Base-by-base conservation (phyloP, 75 land plant genomes). In the Pseudotsuga menziesii region DNA sequence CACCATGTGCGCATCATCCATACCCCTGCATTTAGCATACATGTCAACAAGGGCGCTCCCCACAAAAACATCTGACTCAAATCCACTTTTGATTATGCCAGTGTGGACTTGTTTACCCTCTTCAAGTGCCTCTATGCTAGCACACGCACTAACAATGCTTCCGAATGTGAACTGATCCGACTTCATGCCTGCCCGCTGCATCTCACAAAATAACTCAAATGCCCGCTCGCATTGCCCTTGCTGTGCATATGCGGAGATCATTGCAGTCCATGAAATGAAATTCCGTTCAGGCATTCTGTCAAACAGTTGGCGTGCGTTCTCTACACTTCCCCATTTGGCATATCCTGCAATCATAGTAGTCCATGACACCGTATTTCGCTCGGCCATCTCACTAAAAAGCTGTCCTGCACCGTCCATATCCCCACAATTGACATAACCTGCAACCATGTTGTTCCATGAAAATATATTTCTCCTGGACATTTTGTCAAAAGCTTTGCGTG, bases 1-100 rank as follows among this genome's bases (percentile, higher is more conserved):
- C 61, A 84, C 63, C 19, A 55, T 9, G 14, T 58, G 56, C 2
- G 61, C 83, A 66, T 76, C 77, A 26, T 72, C 67, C 19, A 79
- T 9, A 60, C 54, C 52, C 56, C 79, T 81, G 74, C 83, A 81
- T 41, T 79, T 84, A 0, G 76, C 27, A 61, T 84, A 87, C 81
- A 87, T 78, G 17, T 73, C 64, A 63, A 88, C 74, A 44, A 88
- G 58, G 3, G 87, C 78, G 41, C 82, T 85, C 7, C 82, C 75
- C 23, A 85, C 82, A 63, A 64, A 79, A 7, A 78, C 60, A 76
- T 88, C 84, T 6, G 22, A 5, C 16, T 78, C 82, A 23, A 88
- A 60, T 19, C 87, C 84, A 69, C 52, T 59, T 22, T 56, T 79
- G 4, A 62, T 17, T 54, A 78, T 55, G 35, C 72, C n/a, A 5